Base-by-base conservation (phyloP, 306 rosid genomes). In the Glycine soja region DNA sequence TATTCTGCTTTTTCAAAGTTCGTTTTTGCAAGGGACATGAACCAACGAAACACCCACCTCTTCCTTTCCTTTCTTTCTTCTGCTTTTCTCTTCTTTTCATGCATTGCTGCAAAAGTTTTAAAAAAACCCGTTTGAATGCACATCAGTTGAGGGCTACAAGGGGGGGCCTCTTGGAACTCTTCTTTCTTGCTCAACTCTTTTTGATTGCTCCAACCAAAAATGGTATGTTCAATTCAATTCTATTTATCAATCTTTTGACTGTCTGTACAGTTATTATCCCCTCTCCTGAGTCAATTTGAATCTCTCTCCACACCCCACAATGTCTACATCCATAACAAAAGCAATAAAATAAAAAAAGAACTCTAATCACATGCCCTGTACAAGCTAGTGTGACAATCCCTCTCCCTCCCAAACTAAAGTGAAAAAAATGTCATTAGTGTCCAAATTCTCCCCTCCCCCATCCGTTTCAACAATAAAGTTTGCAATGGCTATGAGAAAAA, bases 51-150 rank as follows among this genome's bases (percentile, higher is more conserved):
- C 86, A 71, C 48, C 67, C 76, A 79, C 73, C 75, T 76, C 81
- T 64, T 72, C 40, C 72, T 24, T 24, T 24, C 38, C 4, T 34
- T 34, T 34, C 38, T 67, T 68, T 77, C 62, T 24, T 52, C 11
- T 24, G 56, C 76, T 67, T 85, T 85, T 85, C 85, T 72, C 88
- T 88, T 82, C 90, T 85, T 88, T 88, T 88, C 16, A 85, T 84
- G 72, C 85, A 32, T 77, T 70, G 10, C 85, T 47, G 74, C 66
- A 19, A 79, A 82, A 82, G 85, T 69, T 42, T 38, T 8, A 48
- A 6, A 47, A 42, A 65, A 19, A 70, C 69, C 59, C 51, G 65
- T 85, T 85, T 85, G 85, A 85, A 85, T 64, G 76, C 82, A 72
- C 15, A 66, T 78, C 34, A 19, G 34, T 14, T 11, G 74, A 40